phyloP scores from a whole-genome alignment of 306 rosid species.

The Amphicarpaea edgeworthii region DNA sequence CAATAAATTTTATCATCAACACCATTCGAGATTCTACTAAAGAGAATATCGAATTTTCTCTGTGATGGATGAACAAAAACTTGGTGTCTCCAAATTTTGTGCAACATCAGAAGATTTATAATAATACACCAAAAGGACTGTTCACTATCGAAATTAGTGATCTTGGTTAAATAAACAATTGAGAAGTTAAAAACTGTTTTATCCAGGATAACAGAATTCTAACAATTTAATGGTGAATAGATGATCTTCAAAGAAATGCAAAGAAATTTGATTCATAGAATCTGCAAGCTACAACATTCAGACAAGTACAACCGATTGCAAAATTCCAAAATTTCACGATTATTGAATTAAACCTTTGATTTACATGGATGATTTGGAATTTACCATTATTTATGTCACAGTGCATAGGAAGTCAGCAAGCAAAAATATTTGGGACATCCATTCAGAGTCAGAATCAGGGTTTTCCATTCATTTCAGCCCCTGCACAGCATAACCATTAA shows the following conservation, averaged over 20 bases:
- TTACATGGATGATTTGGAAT: constrained; percentile 51
- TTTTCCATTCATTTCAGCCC: constrained; percentile 35
- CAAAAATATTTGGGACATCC: constrained; percentile 41
- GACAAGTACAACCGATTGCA: constrained; percentile 26
- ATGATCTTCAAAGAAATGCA: constrained; percentile 22
- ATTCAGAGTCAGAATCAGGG: constrained; percentile 13
- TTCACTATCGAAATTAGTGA: constrained; percentile 12
- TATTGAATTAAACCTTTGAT: constrained; percentile 43
- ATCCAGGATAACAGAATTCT: constrained; percentile 1
- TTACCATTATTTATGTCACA: constrained; percentile 62
- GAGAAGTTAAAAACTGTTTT: background rate
- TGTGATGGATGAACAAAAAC: constrained; percentile 33
- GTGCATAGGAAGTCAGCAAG: constrained; percentile 48
- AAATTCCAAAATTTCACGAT: constrained; percentile 39
- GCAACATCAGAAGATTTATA: constrained; percentile 8
- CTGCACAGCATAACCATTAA: constrained; percentile 40
- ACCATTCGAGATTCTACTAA: constrained; percentile 9
- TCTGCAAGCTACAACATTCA: constrained; percentile 42
- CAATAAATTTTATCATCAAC: constrained; percentile 5
- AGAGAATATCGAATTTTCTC: constrained; percentile 4
- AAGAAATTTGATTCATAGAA: constrained; percentile 40
- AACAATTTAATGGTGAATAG: constrained; percentile 34
- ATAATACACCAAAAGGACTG: background rate
- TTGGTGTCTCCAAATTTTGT: constrained; percentile 34
- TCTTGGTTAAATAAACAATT: background rate